Base-by-base conservation (phyloP, 2,329 filamentous ascomycete genomes). In the Colletotrichum phormii region DNA sequence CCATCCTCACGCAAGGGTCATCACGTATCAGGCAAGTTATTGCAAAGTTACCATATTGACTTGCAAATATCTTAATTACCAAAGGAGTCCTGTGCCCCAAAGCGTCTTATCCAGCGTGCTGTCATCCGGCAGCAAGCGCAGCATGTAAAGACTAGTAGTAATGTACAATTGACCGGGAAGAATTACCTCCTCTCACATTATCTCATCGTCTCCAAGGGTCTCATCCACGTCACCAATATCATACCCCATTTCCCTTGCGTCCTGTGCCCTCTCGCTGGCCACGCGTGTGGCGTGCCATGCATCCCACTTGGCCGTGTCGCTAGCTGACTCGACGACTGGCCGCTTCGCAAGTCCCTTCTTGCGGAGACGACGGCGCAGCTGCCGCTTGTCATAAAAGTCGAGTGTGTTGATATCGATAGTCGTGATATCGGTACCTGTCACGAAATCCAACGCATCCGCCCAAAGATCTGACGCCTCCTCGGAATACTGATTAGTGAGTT, bases 341-440 rank as follows among this genome's bases (percentile, higher is more conserved):
- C 82, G 77, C 70, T 78, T 79, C 29, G 80, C 57, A 2, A 88
- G 79, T 1, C 86, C 86, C 77, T 81, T 85, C 79, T 87, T 89
- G 53, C 80, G 80, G 49, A 90, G 79, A 42, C 89, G 83, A n/a
- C 89, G 84, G 18, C 86, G 81, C 75, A 88, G 84, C 67, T 86
- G 84, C 51, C 86, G 84, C 67, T 84, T 85, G 75, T 86, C 81
- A 75, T 86, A 84, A 71, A 86, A 84, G 53, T 84, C 82, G 72
- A 89, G 85, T 24, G 79, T 81, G 11, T 79, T 78, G 24, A 85
- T 79, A 72, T 89, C 84, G 11, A 84, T 80, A 9, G 83, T 78
- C 3, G 82, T 82, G 42, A 88, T 83, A 73, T 88, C 83, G 13
- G 82, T 83, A 46, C 86, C 85, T 4, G 82, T 82, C 7, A 82